phyloP scores from a whole-genome alignment of 177 flowering plant species.

The Vitis hybrid region DNA sequence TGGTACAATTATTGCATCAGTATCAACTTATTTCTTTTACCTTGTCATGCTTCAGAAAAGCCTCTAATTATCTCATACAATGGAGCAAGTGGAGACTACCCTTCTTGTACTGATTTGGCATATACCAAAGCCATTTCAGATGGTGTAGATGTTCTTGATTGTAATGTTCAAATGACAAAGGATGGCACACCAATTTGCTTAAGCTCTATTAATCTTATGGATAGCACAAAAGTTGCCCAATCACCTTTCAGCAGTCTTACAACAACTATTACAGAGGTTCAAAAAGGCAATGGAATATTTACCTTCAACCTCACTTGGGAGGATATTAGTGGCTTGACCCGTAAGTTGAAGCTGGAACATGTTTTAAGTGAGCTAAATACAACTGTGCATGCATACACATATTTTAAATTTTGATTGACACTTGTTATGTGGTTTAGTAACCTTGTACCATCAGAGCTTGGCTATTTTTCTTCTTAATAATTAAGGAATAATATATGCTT shows the following conservation, averaged over 20 bases:
- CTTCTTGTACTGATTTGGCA: conserved; percentile 83
- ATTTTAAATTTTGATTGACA: neutral
- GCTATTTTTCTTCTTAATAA: too few relatives aligned
- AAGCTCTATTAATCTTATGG: conserved; percentile 68
- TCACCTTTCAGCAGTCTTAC: conserved; percentile 33
- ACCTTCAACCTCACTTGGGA: conserved; percentile 73
- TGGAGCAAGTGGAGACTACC: conserved; percentile 92
- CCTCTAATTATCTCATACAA: conserved; percentile 62
- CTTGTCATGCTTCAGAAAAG: conserved; percentile 41
- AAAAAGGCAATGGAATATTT: conserved; percentile 47
- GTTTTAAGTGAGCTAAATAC: neutral
- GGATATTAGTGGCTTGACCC: conserved; percentile 61
- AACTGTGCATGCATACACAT: neutral
- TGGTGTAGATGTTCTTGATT: conserved; percentile 86
- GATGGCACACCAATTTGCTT: conserved; percentile 83
- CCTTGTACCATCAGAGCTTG: too few relatives aligned
- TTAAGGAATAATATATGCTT: too few relatives aligned
- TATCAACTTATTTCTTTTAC: conserved; percentile 1
- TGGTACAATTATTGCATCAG: neutral
- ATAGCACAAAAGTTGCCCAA: conserved; percentile 48
- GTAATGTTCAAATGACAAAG: conserved; percentile 82
- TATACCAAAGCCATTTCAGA: conserved; percentile 72
- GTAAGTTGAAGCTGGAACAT: conserved; percentile 46
- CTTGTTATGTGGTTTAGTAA: too few relatives aligned
- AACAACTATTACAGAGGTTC: conserved; percentile 49